Conservation (phyloP, 495 filamentous ascomycete genomes). For the Oidiodendron maius region DNA sequence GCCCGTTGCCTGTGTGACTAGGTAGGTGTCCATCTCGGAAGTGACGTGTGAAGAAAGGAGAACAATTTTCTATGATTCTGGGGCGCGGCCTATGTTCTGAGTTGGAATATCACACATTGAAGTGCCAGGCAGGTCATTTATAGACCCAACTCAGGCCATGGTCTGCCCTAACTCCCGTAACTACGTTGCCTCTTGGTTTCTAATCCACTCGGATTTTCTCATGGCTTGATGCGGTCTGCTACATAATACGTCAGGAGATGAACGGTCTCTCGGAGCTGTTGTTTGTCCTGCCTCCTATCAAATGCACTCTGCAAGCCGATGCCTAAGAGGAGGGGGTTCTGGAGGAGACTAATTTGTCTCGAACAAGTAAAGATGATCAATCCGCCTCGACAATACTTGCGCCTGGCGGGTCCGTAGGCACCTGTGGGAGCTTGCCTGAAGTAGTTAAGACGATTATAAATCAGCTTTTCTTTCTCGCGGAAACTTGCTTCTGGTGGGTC, state of each 20-base stretch:
- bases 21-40: conserved; percentile 29
- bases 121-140: conserved; percentile 4
- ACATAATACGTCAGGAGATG: too few relatives aligned
- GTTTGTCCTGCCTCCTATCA: too few relatives aligned
- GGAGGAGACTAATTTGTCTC: conserved; percentile 3
- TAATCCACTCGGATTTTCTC: too few relatives aligned
- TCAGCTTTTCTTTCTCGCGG: conserved; percentile 2
- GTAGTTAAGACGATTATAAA: conserved; percentile 6
- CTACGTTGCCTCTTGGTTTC: conserved; percentile 8
- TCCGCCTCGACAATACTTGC: conserved; percentile 17
- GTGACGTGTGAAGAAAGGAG: conserved; percentile 1
- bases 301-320: too few relatives aligned
- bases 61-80: conserved; percentile 8
- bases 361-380: conserved; percentile 6
- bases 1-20: conserved; percentile 43
- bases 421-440: conserved; percentile 5
- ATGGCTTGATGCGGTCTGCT: too few relatives aligned
- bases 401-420: conserved; percentile 8
- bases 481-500: conserved; percentile 7
- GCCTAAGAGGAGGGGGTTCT: conserved; percentile 1
- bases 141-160: neutral
- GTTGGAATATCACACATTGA: conserved; percentile 5
- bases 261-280: too few relatives aligned
- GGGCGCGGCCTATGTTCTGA: conserved; percentile 1
- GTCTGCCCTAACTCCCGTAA: conserved; percentile 1